These are phyloP conservation scores for Calonectria leucothoes DNA, from an alignment of 2,329 filamentous ascomycete species.

Conservation along the genomic window DNA sequence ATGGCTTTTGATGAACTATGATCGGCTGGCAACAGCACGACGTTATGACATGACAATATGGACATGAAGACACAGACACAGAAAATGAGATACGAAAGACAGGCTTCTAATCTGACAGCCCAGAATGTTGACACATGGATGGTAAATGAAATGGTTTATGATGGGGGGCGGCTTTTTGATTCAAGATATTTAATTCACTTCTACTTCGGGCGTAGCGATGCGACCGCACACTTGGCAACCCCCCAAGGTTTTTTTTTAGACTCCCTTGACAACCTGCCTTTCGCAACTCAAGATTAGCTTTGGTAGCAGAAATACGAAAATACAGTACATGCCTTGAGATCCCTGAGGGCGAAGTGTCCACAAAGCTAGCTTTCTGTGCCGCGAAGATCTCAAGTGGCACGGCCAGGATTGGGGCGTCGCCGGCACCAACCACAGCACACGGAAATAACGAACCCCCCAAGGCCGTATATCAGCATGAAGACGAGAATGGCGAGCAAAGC, in stretches of 20 bases:
- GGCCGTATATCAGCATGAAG: neutral
- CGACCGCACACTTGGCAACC: neutral
- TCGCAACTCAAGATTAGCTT: slow-evolving; percentile 1
- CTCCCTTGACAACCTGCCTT: neutral
- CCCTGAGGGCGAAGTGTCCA: neutral
- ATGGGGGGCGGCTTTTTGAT: neutral
- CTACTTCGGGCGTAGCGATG: neutral
- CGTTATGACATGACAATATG: neutral
- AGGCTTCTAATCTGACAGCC: slow-evolving; percentile 7
- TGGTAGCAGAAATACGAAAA: neutral
- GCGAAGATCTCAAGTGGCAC: neutral
- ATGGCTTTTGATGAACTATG: neutral
- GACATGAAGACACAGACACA: neutral
- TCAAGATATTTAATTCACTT: neutral
- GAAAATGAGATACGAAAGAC: slow-evolving; percentile 1
- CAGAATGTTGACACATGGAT: neutral
- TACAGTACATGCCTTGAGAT: neutral
- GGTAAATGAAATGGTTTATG: neutral
- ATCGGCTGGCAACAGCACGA: neutral
- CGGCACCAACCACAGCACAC: neutral
- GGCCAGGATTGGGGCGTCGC: neutral
- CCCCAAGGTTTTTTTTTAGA: neutral
- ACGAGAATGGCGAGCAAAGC: neutral
- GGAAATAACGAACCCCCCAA: neutral
- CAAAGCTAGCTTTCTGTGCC: neutral